These are phyloP conservation scores for Panus rudis DNA, from an alignment of 768 basidiomycete species.

Conservation along the genomic window DNA sequence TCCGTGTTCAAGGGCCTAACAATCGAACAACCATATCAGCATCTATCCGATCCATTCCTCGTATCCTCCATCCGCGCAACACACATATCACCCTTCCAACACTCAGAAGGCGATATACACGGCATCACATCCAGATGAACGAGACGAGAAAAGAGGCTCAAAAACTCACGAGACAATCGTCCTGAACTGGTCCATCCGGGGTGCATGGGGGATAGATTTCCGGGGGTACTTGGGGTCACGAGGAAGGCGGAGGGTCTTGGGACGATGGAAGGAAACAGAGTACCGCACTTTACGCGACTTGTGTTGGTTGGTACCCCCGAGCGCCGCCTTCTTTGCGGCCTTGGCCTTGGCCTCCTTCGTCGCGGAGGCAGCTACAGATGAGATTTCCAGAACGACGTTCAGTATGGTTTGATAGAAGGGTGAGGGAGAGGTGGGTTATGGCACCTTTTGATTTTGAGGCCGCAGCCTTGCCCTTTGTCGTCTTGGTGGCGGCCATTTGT, in stretches of 20 bases:
- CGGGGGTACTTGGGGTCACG: constrained; percentile 93
- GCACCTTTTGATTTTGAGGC: constrained; percentile 38
- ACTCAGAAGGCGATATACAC: too few species aligned
- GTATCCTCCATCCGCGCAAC: too few species aligned
- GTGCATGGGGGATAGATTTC: constrained; percentile 86
- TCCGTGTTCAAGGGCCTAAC: constrained; percentile 85
- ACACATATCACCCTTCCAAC: too few species aligned
- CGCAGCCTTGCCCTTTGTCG: constrained; percentile 54
- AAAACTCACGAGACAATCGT: constrained; percentile 79
- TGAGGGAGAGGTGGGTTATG: too few species aligned
- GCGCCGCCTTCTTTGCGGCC: constrained; percentile 92
- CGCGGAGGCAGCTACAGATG: constrained; percentile 7
- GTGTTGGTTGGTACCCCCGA: constrained; percentile 78
- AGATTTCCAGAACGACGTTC: neutral
- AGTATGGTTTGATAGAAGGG: neutral
- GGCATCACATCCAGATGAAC: too few species aligned
- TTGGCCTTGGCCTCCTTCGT: constrained; percentile 66
- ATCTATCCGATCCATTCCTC: neutral
- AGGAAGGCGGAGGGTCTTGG: constrained; percentile 82
- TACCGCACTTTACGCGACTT: constrained; percentile 74
- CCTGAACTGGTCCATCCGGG: constrained; percentile 95
- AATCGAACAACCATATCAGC: neutral
- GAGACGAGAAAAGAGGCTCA: too few species aligned
- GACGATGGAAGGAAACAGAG: constrained; percentile 91
- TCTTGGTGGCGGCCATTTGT: constrained; percentile 65